Conservation (phyloP, 176 grass and related monocot genomes). For the Triticum urartu region DNA sequence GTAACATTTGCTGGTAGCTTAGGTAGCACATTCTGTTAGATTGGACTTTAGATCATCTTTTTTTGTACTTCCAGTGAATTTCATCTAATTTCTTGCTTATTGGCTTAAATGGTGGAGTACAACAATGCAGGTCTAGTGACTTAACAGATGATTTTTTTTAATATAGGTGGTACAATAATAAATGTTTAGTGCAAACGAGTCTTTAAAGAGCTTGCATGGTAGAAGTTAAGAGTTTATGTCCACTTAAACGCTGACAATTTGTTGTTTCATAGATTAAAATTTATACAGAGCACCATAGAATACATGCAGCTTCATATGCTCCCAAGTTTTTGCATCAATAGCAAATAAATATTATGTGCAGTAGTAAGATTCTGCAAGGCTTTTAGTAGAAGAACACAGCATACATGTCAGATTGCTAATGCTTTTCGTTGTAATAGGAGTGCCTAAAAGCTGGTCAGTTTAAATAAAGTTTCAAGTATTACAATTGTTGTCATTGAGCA, state of each 20-base stretch:
- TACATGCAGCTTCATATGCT: neutral
- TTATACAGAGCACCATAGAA: neutral
- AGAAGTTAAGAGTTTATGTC: neutral
- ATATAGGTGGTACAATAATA: neutral
- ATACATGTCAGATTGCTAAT: constrained; percentile 1
- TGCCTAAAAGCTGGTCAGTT: neutral
- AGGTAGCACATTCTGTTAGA: neutral
- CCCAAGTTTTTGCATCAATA: neutral
- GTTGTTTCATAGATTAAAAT: neutral
- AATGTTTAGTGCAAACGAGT: neutral
- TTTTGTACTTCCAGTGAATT: neutral
- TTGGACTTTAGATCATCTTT: neutral
- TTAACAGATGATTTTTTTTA: neutral
- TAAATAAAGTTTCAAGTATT: neutral
- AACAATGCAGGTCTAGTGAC: neutral
- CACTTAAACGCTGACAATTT: neutral
- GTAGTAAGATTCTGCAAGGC: neutral
- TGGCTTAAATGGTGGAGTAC: neutral
- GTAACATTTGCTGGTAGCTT: neutral
- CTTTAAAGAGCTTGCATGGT: neutral
- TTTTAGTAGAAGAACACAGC: neutral
- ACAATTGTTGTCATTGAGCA: neutral
- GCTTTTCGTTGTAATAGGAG: neutral
- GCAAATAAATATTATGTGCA: neutral
- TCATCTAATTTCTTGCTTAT: neutral